A percentile compares a stretch with the other conserved stretches of the same genome.
These are phyloP conservation scores for Ceratobasidium papillatum DNA, from an alignment of 1,284 basidiomycete species.

Conservation along the genomic window DNA sequence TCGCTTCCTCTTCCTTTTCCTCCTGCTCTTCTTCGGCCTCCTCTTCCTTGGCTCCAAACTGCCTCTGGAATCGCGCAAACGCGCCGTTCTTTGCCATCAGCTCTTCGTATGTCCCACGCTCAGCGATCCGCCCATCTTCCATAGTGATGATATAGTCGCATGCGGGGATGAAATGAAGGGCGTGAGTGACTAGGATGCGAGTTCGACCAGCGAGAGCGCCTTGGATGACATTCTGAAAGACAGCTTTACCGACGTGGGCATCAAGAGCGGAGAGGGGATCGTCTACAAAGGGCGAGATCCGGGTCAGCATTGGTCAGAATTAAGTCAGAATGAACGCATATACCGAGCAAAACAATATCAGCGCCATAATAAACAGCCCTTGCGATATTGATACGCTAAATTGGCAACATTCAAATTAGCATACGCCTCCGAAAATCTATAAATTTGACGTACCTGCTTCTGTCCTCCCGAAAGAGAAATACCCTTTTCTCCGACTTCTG, in stretches of 20 bases:
- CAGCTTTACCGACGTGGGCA: slow-evolving; percentile 86
- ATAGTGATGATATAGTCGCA: slow-evolving; percentile 77
- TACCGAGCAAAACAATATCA: slow-evolving; percentile 79
- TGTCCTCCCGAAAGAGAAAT: slow-evolving; percentile 85
- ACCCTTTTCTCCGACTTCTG: slow-evolving; percentile 71
- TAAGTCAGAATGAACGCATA: not conserved
- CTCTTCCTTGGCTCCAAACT: slow-evolving; percentile 66
- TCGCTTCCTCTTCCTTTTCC: slow-evolving; percentile 53
- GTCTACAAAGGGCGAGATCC: slow-evolving; percentile 54
- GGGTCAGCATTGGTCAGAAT: not conserved
- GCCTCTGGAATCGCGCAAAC: slow-evolving; percentile 75
- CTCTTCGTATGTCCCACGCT: slow-evolving; percentile 77
- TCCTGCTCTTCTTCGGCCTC: slow-evolving; percentile 53
- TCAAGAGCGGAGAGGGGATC: slow-evolving; percentile 83
- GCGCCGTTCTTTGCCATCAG: slow-evolving; percentile 64
- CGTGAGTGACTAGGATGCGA: slow-evolving; percentile 77
- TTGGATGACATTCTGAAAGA: slow-evolving; percentile 85
- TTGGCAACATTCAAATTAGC: not conserved
- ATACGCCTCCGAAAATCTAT: slow-evolving; percentile 30
- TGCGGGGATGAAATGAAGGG: slow-evolving; percentile 79
- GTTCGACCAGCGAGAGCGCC: slow-evolving; percentile 57
- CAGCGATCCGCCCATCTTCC: slow-evolving; percentile 75
- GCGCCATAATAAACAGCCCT: slow-evolving; percentile 86
- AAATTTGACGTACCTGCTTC: slow-evolving; percentile 65
- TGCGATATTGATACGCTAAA: slow-evolving; percentile 66